Percentiles rank a stretch among this genome's conserved stretches.
Evolutionary conservation across 1,284 basidiomycete genomes (phyloP).

Genomic region (Pseudozyma sp.): DNA sequence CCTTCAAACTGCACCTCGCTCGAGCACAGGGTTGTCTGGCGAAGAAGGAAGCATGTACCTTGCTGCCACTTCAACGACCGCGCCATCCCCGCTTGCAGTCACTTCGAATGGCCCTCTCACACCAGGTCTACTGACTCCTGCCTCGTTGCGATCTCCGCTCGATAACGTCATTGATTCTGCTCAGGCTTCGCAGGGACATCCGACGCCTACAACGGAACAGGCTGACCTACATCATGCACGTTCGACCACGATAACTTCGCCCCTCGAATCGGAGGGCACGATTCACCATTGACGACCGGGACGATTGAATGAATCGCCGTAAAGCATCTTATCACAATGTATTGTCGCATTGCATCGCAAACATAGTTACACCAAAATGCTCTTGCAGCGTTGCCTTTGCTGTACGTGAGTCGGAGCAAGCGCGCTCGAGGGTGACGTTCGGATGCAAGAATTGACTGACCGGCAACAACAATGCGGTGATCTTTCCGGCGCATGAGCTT

Average conservation of each 20-base stretch:
- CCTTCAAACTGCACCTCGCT: not conserved
- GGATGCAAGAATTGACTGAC: too few species aligned
- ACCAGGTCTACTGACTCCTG: slow-evolving; percentile 25
- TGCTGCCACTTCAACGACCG: slow-evolving; percentile 29
- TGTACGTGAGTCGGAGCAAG: too few species aligned
- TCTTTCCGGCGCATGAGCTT: too few species aligned
- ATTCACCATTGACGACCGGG: not conserved
- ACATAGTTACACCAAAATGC: slow-evolving; percentile 1
- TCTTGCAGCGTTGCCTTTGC: not conserved
- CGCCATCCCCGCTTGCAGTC: slow-evolving; percentile 14
- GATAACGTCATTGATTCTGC: slow-evolving; percentile 41
- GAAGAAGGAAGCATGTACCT: slow-evolving; percentile 32
- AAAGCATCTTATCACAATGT: not conserved
- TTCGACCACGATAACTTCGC: slow-evolving; percentile 1
- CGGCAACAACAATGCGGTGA: too few species aligned
- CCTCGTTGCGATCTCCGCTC: slow-evolving; percentile 32
- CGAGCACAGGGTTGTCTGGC: slow-evolving; percentile 27
- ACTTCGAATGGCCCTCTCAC: slow-evolving; percentile 21
- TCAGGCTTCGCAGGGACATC: slow-evolving; percentile 41
- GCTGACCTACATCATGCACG: slow-evolving; percentile 7
- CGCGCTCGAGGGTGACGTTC: too few species aligned
- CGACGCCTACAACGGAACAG: slow-evolving; percentile 26
- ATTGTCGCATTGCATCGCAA: slow-evolving; percentile 3
- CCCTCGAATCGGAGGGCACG: slow-evolving; percentile 1
- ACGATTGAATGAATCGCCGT: not conserved